phyloP scores from a whole-genome alignment of 2,329 filamentous ascomycete genomes.

The Colletotrichum lentis region DNA sequence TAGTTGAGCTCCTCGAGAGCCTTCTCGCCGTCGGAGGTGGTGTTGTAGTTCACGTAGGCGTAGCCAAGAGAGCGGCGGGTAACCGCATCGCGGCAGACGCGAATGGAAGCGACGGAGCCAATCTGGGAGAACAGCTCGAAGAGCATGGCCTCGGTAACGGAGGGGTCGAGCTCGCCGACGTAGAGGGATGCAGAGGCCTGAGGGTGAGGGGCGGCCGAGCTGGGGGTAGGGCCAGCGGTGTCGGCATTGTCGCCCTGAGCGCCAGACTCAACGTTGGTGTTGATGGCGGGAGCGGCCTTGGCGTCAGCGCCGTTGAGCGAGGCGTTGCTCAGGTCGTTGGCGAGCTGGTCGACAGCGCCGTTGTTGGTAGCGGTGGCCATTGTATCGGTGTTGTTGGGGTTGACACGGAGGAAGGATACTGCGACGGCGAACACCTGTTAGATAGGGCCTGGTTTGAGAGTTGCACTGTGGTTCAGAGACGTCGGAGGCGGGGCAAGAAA shows the following conservation, averaged over 20 bases:
- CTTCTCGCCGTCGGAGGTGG: conserved; percentile 93
- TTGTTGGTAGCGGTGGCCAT: conserved; percentile 69
- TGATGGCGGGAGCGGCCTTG: conserved; percentile 70
- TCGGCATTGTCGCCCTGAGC: conserved; percentile 66
- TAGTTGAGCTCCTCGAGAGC: conserved; percentile 99
- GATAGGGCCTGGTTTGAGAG: neutral
- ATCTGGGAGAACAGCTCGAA: conserved; percentile 99
- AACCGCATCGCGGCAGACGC: conserved; percentile 98
- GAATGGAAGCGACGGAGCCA: conserved; percentile 97
- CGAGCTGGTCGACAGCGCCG: conserved; percentile 79
- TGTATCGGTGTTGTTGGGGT: conserved; percentile 48
- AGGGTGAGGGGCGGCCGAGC: conserved; percentile 78
- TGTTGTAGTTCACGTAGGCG: conserved; percentile 99
- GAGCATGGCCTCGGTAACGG: conserved; percentile 99
- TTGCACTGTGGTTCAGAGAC: neutral
- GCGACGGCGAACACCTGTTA: conserved; percentile 21
- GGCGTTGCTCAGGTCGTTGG: conserved; percentile 77
- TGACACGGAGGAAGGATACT: conserved; percentile 35
- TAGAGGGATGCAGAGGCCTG: conserved; percentile 98
- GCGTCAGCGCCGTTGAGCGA: conserved; percentile 74
- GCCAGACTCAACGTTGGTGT: conserved; percentile 72
- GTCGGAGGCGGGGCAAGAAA: conserved; percentile 3
- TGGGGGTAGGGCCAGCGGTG: conserved; percentile 74
- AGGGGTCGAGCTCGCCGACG: conserved; percentile 96
- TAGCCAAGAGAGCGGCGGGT: conserved; percentile 98